phyloP scores from a whole-genome alignment of 208 protist genomes.

The Vickermania ingenoplastis region DNA sequence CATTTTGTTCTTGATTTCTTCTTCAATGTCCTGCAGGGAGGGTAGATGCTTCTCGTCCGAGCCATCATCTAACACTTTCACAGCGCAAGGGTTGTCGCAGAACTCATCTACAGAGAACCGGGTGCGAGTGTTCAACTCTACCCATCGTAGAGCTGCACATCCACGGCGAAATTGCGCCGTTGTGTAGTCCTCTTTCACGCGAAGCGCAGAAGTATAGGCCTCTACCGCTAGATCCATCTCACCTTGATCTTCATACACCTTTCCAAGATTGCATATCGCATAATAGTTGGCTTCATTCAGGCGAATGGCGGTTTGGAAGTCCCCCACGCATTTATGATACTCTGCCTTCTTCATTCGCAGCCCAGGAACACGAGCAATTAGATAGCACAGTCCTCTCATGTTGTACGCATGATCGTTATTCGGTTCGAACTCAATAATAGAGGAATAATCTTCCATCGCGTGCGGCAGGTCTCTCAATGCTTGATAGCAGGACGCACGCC shows the following conservation, averaged over 20 bases:
- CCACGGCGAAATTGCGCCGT: constrained; percentile 71
- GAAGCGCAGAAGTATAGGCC: constrained; percentile 62
- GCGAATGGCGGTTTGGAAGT: constrained; percentile 74
- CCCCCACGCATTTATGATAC: constrained; percentile 64
- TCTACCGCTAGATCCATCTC: constrained; percentile 54
- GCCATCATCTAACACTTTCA: background rate
- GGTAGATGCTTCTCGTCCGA: constrained; percentile 6
- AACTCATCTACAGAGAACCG: background rate
- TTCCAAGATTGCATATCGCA: constrained; percentile 85
- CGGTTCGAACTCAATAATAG: constrained; percentile 74
- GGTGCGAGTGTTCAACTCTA: constrained; percentile 11
- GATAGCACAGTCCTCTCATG: constrained; percentile 78
- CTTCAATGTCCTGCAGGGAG: constrained; percentile 22
- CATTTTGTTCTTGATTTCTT: constrained; percentile 25
- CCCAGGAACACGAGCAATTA: constrained; percentile 63
- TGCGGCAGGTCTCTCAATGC: constrained; percentile 36
- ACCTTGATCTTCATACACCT: constrained; percentile 77
- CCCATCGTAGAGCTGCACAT: constrained; percentile 45
- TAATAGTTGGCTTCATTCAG: constrained; percentile 92
- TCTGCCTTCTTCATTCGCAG: constrained; percentile 50
- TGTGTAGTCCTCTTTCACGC: constrained; percentile 64
- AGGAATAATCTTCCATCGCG: constrained; percentile 86
- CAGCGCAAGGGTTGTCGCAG: background rate
- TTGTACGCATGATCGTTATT: constrained; percentile 90
- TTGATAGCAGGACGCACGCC: constrained; percentile 62